These are phyloP conservation scores for Glaciozyma antarctica DNA, from an alignment of 768 basidiomycete genomes.

Conservation along the genomic window DNA sequence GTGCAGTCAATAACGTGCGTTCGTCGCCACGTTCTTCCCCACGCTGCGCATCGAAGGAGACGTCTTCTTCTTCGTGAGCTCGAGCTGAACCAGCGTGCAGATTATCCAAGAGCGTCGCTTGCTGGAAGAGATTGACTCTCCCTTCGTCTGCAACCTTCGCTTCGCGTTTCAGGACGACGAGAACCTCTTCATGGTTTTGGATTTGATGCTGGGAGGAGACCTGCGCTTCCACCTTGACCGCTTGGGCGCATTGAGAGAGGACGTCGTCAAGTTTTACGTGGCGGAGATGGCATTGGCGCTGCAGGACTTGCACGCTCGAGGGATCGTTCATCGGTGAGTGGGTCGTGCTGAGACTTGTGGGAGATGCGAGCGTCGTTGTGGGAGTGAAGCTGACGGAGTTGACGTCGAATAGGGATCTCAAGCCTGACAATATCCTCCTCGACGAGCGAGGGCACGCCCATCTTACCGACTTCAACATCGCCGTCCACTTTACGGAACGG, in stretches of 20 bases:
- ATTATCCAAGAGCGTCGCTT: constrained; percentile 87
- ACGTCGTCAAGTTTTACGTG: constrained; percentile 53
- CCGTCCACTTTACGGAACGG: constrained; percentile 88
- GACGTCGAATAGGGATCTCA: constrained; percentile 59
- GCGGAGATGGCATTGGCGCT: constrained; percentile 82
- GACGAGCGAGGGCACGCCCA: constrained; percentile 92
- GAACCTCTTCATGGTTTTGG: constrained; percentile 92
- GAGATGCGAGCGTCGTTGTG: not conserved
- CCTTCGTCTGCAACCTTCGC: constrained; percentile 36
- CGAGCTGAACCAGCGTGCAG: constrained; percentile 42
- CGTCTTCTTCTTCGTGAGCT: not conserved
- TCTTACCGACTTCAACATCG: constrained; percentile 97
- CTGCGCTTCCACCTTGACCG: constrained; percentile 50
- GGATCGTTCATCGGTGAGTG: constrained; percentile 87
- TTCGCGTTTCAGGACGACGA: constrained; percentile 97
- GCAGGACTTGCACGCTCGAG: constrained; percentile 79
- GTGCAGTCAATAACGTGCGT: constrained; percentile 30
- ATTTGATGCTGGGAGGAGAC: constrained; percentile 56
- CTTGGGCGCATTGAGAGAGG: constrained; percentile 34
- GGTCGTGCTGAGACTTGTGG: not conserved
- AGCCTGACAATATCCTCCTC: constrained; percentile 93
- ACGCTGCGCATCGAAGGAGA: not conserved
- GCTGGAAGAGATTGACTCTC: constrained; percentile 68
- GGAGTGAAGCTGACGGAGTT: no score
- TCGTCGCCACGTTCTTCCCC: not conserved